phyloP scores from a whole-genome alignment of 352 stramenopile species.

The Globisporangium okanoganense region DNA sequence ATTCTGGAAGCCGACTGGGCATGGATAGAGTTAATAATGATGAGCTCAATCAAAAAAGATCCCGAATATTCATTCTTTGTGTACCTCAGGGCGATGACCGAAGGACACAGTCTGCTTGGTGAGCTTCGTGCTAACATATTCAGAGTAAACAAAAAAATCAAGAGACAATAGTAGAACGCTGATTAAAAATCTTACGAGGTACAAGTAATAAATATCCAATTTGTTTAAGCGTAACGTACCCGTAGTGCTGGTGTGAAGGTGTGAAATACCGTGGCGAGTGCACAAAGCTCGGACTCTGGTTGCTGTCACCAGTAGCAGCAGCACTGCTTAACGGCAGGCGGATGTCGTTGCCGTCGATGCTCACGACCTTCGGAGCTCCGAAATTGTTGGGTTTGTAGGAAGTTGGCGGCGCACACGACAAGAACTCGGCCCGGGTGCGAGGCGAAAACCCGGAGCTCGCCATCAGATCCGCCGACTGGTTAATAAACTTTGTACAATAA shows the following conservation, averaged over 20 bases:
- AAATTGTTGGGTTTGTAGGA: constrained; percentile 47
- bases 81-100: constrained; percentile 49
- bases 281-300: constrained; percentile 7
- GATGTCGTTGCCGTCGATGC: constrained; percentile 42
- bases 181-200: too few species aligned
- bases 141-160: too few species aligned
- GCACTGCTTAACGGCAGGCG: constrained; percentile 14
- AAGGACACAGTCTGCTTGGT: constrained; percentile 58
- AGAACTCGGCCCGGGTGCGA: constrained; percentile 50
- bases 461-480: constrained; percentile 48
- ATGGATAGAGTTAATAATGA: background rate
- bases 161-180: too few species aligned
- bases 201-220: too few species aligned
- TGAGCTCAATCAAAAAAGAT: background rate
- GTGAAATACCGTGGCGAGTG: constrained; percentile 17
- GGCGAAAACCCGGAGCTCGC: constrained; percentile 55
- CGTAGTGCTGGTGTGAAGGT: constrained; percentile 31
- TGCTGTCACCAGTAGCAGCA: background rate
- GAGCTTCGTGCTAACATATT: constrained; percentile 30
- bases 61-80: too few species aligned
- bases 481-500: constrained; percentile 75
- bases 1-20: constrained; percentile 59
- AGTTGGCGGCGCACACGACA: constrained; percentile 26
- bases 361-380: constrained; percentile 38
- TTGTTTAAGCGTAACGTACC: constrained; percentile 25